phyloP scores from a whole-genome alignment of 306 rosid species.

The Prunus kanzakura region DNA sequence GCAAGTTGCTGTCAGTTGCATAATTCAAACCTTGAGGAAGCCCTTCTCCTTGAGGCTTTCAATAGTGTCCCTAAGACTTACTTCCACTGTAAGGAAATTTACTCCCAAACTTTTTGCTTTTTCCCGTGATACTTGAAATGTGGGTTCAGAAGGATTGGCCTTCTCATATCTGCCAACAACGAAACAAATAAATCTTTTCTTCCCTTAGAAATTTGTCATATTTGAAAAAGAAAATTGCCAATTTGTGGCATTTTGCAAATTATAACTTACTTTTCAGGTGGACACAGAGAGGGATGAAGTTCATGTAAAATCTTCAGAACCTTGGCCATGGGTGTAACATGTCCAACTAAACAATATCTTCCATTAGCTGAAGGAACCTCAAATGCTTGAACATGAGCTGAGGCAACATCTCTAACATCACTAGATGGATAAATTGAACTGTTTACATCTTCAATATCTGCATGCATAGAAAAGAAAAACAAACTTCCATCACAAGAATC shows the following conservation, averaged over 20 bases:
- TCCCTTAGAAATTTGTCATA: too few species aligned
- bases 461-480: too few species aligned
- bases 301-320: neutral
- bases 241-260: neutral
- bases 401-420: conserved; percentile 30
- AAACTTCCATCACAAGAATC: too few species aligned
- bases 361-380: conserved; percentile 30
- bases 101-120: conserved; percentile 22
- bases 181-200: neutral
- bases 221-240: neutral
- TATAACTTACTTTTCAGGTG: conserved; percentile 1
- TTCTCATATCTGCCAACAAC: conserved; percentile 11
- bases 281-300: conserved; percentile 12
- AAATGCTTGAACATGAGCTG: conserved; percentile 23
- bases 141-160: neutral
- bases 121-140: conserved; percentile 3
- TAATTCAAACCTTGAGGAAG: neutral
- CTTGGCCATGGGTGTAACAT: neutral
- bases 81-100: conserved; percentile 17
- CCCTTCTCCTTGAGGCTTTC: conserved; percentile 28
- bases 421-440: neutral
- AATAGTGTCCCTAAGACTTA: conserved; percentile 18
- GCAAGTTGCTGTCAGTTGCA: neutral
- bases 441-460: neutral
- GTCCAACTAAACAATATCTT: conserved; percentile 24